Evolutionary conservation across 2,329 filamentous ascomycete species (phyloP).

Genomic region (Whalleya microplaca): DNA sequence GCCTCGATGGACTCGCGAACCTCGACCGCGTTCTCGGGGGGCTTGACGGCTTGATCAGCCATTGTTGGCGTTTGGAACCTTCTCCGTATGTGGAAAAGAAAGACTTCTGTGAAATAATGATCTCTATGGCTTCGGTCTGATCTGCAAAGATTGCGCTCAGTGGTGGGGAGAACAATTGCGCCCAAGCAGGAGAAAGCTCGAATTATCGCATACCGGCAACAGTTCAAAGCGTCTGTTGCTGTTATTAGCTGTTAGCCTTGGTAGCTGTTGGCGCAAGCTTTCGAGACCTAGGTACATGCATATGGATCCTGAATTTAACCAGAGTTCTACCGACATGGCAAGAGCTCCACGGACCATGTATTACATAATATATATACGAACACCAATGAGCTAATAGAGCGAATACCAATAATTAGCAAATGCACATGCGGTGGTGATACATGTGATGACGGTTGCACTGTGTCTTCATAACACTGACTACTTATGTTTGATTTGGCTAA

Average conservation of each 20-base stretch:
- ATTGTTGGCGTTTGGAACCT: slow-evolving; percentile 16
- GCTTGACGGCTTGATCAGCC: slow-evolving; percentile 38
- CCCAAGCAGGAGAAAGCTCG: background rate
- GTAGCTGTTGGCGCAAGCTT: background rate
- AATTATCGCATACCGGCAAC: background rate
- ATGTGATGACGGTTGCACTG: no score
- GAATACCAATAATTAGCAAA: no score
- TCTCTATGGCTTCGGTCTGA: background rate
- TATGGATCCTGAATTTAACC: no score
- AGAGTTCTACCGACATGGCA: background rate
- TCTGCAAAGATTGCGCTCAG: background rate
- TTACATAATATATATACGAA: no score
- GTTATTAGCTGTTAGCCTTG: no score
- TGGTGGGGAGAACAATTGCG: slow-evolving; percentile 11
- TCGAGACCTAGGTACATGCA: no score
- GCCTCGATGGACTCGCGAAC: slow-evolving; percentile 58
- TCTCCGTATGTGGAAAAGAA: background rate
- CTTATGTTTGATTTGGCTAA: no score
- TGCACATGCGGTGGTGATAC: no score
- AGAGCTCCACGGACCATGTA: no score
- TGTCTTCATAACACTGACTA: no score
- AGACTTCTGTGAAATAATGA: background rate
- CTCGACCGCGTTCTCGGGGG: slow-evolving; percentile 46
- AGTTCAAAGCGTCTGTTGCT: background rate
- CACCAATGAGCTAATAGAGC: no score